Base-by-base conservation (phyloP, 192 early-diverging fungal genomes). In the Ambispora gerdemannii region DNA sequence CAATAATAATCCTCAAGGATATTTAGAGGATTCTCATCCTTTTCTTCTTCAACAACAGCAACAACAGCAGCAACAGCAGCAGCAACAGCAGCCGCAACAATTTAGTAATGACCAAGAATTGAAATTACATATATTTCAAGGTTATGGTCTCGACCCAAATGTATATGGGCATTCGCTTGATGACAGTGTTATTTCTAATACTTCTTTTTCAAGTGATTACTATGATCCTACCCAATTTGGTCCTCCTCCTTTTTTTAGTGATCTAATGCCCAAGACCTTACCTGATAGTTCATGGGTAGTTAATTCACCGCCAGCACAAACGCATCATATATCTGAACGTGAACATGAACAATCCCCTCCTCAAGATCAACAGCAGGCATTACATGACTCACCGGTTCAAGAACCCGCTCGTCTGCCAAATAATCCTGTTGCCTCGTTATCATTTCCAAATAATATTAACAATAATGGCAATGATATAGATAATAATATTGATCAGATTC, bases 341-440 rank as follows among this genome's bases (percentile, higher is more conserved):
- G 4, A 34, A 13, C 10, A 34, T 63, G 33, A 63, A 63, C 61
- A 63, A 63, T 20, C 34, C 3, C 24, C 1, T 8, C 20, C 7
- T 43, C 61, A 65, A 66, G 24, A 66, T 11, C 27, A 28, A 15
- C 30, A 47, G 31, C 17, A 34, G 13, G 19, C 63, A 19, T 64
- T 64, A 49, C 49, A 34, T 13, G 49, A 31, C 28, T 35, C 34
- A 15, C 34, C 51, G 33, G 32, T 47, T 8, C 36, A 68, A 8
- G 22, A 24, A 1, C 25, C n/a, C 15, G 20, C 66, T 68, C 43
- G 55, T 25, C 53, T 58, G 10, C 11, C 55, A 2, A 10, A 70
- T 33, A 35, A 33, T 53, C 19, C 50, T n/a, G 51, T 25, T 7
- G 35, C 50, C 30, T 19, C 22, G 17, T 34, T 56, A 15, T 49